Conservation (phyloP, 306 rosid genomes). For the Casuarina equisetifolia region DNA sequence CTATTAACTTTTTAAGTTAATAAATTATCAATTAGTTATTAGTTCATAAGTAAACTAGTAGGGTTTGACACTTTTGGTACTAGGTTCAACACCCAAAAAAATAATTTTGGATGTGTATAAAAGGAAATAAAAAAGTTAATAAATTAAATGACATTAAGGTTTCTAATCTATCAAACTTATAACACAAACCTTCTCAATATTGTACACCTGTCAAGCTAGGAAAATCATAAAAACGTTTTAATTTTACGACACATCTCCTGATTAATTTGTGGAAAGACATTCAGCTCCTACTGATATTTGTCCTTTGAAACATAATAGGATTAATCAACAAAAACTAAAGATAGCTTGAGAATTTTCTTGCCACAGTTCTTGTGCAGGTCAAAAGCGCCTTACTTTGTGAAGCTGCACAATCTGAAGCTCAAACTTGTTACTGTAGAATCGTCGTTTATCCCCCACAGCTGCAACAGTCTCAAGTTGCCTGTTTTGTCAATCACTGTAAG, state of each 20-base stretch:
- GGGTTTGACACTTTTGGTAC: no score
- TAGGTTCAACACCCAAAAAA: no score
- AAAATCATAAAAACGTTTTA: background rate
- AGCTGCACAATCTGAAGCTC: background rate
- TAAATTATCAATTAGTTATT: no score
- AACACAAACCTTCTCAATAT: no score
- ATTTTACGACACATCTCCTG: background rate
- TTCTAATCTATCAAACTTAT: no score
- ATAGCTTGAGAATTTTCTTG: background rate
- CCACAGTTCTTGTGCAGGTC: background rate
- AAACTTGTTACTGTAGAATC: background rate
- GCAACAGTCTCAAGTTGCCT: background rate
- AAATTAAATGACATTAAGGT: no score
- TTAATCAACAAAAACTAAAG: background rate
- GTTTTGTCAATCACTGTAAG: background rate
- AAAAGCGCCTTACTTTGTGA: background rate
- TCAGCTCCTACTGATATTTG: background rate
- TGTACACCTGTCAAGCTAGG: background rate
- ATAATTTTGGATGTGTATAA: no score
- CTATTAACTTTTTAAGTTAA: no score
- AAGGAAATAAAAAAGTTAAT: no score
- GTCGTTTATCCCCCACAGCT: background rate
- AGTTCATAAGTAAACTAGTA: no score
- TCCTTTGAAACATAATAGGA: background rate
- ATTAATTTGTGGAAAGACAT: background rate